Evolutionary conservation across 371 early-diverging fungal species (phyloP), one percentile per base, ranked within the genome.

Genomic region (Circinella umbellata): DNA sequence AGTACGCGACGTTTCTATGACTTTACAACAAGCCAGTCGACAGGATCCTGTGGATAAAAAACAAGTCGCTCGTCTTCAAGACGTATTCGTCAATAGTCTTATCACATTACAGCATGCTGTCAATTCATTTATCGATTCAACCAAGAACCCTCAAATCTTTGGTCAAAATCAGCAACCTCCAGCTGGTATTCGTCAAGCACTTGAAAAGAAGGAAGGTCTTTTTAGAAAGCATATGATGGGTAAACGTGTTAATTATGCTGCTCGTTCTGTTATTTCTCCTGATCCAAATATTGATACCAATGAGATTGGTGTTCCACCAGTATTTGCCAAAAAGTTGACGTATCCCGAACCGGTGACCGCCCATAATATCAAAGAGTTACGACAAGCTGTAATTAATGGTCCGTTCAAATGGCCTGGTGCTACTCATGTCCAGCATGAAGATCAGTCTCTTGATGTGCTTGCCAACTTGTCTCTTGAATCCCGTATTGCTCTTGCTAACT

Each of bases 161-260:
- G 76, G 80, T 18, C 87, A 90, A 65, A 88, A 90, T 70, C 76
- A 85, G 66, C 69, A 77, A 10, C 81, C 87, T 0, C 90, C 96
- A 17, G 90, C 94, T 10, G 99, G 99, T 75, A 95, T 99, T 64
- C 94, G 96, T 57, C 99, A 99, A 82, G 80, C 98, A 10, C 84
- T 99, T 61, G 99, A 99, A 83, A 99, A 99, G 94, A 99, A 99
- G 64, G 99, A 99, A 78, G 99, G 99, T 74, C 83, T 99, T 55
- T 99, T 99, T 89, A 89, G 99, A 67, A 98, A 95, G 85, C 98
- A 99, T 81, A 99, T 99, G 95, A 99, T 99, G 99, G 99, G 99
- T 66, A 99, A 99, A 85, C 94, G 99, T 82, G 99, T 99, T 78
- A 99, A 99, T 86, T 99, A 93, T 80, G 97, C 99, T 10, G 99